Evolutionary conservation across 2,329 filamentous ascomycete species (phyloP).

Genomic region (Hortaea werneckii): DNA sequence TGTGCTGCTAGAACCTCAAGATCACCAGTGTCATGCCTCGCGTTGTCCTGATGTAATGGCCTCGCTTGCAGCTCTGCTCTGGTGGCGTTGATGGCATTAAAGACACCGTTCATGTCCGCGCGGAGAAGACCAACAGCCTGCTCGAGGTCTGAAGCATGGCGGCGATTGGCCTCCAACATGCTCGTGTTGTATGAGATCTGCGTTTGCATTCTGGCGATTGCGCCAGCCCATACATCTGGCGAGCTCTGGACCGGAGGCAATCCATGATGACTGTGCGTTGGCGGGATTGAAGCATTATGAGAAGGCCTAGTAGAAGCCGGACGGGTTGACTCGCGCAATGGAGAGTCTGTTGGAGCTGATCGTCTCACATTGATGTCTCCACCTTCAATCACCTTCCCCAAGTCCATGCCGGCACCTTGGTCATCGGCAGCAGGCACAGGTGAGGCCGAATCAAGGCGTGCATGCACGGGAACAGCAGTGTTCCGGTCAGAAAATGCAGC

Average conservation of each 20-base stretch:
- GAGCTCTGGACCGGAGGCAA: constrained; percentile 1
- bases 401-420: constrained; percentile 2
- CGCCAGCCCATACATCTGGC: constrained; percentile 27
- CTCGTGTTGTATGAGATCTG: constrained; percentile 38
- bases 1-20: constrained; percentile 36
- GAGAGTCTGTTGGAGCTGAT: background rate
- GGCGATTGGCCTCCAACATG: constrained; percentile 30
- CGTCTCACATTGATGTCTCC: background rate
- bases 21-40: constrained; percentile 23
- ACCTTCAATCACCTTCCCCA: constrained; percentile 4
- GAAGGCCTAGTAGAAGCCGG: background rate
- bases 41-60: constrained; percentile 5
- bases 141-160: constrained; percentile 33
- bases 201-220: constrained; percentile 36
- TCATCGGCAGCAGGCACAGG: constrained; percentile 1
- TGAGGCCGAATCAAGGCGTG: background rate
- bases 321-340: background rate
- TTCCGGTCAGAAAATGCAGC: background rate
- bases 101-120: constrained; percentile 28
- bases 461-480: background rate
- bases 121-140: constrained; percentile 30
- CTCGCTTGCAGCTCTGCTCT: constrained; percentile 25
- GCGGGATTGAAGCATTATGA: background rate
- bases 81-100: constrained; percentile 27
- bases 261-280: background rate